A percentile compares a stretch with the other conserved stretches of the same genome.
These are phyloP conservation scores for Klebsormidium nitens DNA, from an alignment of 139 green algal genomes.

Conservation along the genomic window DNA sequence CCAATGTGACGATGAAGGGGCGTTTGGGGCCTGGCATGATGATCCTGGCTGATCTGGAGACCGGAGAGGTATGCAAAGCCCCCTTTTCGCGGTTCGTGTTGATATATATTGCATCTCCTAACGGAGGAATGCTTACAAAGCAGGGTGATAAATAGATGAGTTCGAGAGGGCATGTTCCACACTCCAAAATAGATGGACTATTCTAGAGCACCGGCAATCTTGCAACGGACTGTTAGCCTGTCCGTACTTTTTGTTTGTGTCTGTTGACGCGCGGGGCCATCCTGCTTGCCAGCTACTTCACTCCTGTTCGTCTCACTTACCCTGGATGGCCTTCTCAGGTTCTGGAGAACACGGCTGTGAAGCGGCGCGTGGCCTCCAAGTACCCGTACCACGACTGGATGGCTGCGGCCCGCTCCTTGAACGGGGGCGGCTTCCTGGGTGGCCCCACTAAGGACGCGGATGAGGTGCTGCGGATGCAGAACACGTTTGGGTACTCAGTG, in stretches of 20 bases:
- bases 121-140: no score
- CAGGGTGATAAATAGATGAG: no score
- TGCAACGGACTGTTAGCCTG: background rate
- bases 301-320: background rate
- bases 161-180: no score
- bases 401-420: background rate
- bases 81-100: no score
- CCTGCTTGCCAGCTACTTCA: background rate
- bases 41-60: conserved; percentile 80
- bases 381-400: conserved; percentile 88
- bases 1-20: conserved; percentile 59
- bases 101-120: no score
- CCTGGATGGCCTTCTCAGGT: conserved; percentile 49
- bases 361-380: conserved; percentile 58
- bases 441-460: no score
- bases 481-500: conserved; percentile 52
- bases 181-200: no score
- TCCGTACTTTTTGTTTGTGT: background rate
- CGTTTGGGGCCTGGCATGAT: conserved; percentile 95
- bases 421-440: no score
- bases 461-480: conserved; percentile 43
- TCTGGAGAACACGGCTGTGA: conserved; percentile 78
- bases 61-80: conserved; percentile 44
- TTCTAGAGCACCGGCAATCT: conserved; percentile 2
- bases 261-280: background rate